Evolutionary conservation across 164 flowering plant genomes (phyloP).

Genomic region (Magnolia officinalis): DNA sequence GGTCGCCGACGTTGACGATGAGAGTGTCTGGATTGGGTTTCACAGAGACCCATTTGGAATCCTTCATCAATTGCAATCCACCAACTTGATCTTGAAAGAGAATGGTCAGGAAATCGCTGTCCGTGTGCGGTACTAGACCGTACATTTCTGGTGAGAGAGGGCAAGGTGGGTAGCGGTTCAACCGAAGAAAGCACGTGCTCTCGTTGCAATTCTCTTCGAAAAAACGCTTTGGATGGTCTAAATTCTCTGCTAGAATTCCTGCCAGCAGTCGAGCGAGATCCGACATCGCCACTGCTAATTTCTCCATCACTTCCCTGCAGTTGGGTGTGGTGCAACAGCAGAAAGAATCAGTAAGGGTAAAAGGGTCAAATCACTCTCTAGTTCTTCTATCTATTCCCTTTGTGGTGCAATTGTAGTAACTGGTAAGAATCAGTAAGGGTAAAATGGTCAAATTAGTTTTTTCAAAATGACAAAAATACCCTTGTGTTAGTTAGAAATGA

Average conservation of each 20-base stretch:
- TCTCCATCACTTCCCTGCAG: conserved; percentile 50
- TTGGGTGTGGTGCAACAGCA: not conserved
- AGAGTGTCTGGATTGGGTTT: conserved; percentile 64
- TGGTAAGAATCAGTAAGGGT: too few species aligned
- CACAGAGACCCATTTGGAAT: conserved; percentile 70
- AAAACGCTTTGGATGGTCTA: conserved; percentile 32
- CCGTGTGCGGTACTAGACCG: conserved; percentile 80
- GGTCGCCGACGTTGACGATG: conserved; percentile 79
- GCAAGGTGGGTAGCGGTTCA: conserved; percentile 69
- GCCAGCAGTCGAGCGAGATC: conserved; percentile 53
- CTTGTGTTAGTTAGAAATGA: too few species aligned
- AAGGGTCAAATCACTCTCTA: too few species aligned
- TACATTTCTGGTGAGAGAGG: conserved; percentile 37
- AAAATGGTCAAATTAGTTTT: too few species aligned
- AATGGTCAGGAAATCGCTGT: conserved; percentile 73
- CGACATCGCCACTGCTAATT: conserved; percentile 55
- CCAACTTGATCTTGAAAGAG: conserved; percentile 78
- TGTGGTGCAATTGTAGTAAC: too few species aligned
- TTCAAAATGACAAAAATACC: too few species aligned
- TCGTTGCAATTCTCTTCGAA: conserved; percentile 41
- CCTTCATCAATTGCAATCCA: conserved; percentile 73
- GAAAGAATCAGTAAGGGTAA: not conserved
- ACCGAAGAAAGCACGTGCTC: conserved; percentile 59
- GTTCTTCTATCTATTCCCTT: too few species aligned
- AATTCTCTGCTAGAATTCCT: conserved; percentile 42